These are phyloP conservation scores for Zizania palustris DNA, from an alignment of 202 grass and related monocot genomes.

Conservation along the genomic window DNA sequence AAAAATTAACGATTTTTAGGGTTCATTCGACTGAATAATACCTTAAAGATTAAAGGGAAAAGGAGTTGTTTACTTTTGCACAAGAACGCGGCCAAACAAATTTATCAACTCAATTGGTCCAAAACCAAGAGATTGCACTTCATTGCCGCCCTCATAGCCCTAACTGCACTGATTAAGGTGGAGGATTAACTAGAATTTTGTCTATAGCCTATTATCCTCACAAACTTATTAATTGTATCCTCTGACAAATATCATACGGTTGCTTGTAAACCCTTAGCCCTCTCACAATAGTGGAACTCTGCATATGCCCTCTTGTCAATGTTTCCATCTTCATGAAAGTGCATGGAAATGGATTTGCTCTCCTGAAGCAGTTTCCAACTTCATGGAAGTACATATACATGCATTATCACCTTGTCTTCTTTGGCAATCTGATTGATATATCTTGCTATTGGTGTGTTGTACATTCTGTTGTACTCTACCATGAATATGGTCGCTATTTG, in stretches of 20 bases:
- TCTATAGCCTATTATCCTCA: neutral
- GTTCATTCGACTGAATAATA: neutral
- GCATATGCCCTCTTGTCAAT: neutral
- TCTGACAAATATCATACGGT: neutral
- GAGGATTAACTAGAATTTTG: neutral
- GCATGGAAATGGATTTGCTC: neutral
- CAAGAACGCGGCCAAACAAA: neutral
- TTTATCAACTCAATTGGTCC: too few species aligned
- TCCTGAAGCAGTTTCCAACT: neutral
- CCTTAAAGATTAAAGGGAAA: neutral
- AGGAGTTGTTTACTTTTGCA: neutral
- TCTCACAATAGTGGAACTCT: neutral
- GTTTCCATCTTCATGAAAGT: slow-evolving; percentile 13
- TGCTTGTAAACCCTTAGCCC: neutral
- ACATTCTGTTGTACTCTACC: neutral
- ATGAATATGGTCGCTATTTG: too few species aligned
- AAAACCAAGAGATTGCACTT: neutral
- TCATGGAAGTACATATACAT: neutral
- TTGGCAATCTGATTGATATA: neutral
- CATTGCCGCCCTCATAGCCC: neutral
- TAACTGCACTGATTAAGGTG: neutral
- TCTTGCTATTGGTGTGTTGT: neutral
- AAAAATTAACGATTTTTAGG: neutral
- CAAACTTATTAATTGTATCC: neutral
- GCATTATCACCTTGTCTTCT: neutral